These are phyloP conservation scores for Cymodocea nodosa DNA, from an alignment of 116 monocot species.

Conservation along the genomic window DNA sequence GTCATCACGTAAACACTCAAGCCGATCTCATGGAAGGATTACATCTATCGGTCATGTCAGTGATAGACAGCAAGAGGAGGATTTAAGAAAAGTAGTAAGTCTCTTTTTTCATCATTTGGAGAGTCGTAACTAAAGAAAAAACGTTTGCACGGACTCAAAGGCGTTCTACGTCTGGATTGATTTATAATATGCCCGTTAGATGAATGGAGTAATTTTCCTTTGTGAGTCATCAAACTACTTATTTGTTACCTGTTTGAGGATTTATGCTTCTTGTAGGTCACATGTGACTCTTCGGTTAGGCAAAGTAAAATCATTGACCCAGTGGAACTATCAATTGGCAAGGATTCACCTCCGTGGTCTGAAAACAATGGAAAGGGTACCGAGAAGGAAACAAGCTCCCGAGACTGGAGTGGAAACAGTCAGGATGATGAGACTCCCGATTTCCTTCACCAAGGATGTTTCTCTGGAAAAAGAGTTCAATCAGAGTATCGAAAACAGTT, in stretches of 20 bases:
- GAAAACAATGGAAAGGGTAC: slow-evolving; percentile 19
- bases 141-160: too few relatives aligned
- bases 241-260: too few relatives aligned
- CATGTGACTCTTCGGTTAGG: slow-evolving; percentile 15
- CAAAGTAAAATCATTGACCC: slow-evolving; percentile 71
- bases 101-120: too few relatives aligned
- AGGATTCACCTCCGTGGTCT: slow-evolving; percentile 44
- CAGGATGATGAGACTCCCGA: slow-evolving; percentile 37
- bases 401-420: slow-evolving; percentile 58
- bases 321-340: slow-evolving; percentile 30
- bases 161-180: too few relatives aligned
- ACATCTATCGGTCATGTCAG: slow-evolving; percentile 8
- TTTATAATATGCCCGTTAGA: not conserved
- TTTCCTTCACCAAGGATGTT: slow-evolving; percentile 54
- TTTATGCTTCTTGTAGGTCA: slow-evolving; percentile 20
- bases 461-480: slow-evolving; percentile 16
- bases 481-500: slow-evolving; percentile 6
- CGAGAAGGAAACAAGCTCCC: slow-evolving; percentile 31
- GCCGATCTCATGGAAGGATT: slow-evolving; percentile 18
- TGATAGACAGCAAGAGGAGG: slow-evolving; percentile 55
- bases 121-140: too few relatives aligned
- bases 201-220: too few relatives aligned
- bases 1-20: slow-evolving; percentile 30
- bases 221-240: too few relatives aligned
- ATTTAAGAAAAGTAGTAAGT: slow-evolving; percentile 34